A percentile compares a stretch with the other conserved stretches of the same genome.
These are phyloP conservation scores for Boletus reticuloceps DNA, from an alignment of 768 basidiomycete species.

Conservation along the genomic window DNA sequence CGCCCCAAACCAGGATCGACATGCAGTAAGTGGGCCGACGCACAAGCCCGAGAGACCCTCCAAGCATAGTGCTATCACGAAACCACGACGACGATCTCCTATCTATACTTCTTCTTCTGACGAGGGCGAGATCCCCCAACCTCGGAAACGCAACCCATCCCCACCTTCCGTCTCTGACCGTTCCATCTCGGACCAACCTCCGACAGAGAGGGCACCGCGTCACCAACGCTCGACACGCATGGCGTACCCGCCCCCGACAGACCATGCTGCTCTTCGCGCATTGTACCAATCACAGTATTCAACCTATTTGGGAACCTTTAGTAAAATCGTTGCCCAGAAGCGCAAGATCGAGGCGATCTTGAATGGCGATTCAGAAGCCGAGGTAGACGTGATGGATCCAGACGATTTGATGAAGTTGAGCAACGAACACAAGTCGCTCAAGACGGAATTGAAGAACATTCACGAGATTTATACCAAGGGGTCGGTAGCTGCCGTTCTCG, in stretches of 20 bases:
- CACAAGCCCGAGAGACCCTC: conserved; percentile 20
- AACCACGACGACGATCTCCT: conserved; percentile 52
- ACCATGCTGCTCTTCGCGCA: conserved; percentile 50
- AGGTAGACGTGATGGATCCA: conserved; percentile 50
- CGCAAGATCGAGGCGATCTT: conserved; percentile 52
- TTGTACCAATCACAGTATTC: conserved; percentile 52
- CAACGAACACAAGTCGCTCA: conserved; percentile 43
- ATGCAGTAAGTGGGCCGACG: neutral
- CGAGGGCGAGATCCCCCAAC: conserved; percentile 42
- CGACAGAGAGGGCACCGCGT: conserved; percentile 12
- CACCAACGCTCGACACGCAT: conserved; percentile 31
- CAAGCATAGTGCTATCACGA: conserved; percentile 24
- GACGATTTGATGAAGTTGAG: conserved; percentile 50
- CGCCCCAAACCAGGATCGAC: conserved; percentile 12
- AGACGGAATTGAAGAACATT: conserved; percentile 55
- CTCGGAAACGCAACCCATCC: conserved; percentile 26
- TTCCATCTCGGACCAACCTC: conserved; percentile 17
- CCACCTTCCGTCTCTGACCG: conserved; percentile 27
- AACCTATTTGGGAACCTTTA: conserved; percentile 48
- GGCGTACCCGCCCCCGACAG: conserved; percentile 39
- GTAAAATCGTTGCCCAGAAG: conserved; percentile 48
- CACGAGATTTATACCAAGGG: conserved; percentile 35
- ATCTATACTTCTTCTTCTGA: conserved; percentile 70
- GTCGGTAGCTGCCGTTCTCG: neutral
- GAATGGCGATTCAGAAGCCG: conserved; percentile 52